Evolutionary conservation across 2,329 filamentous ascomycete genomes (phyloP), one percentile per base, ranked within the genome.

Genomic region (Colletotrichum orchidophilum): DNA sequence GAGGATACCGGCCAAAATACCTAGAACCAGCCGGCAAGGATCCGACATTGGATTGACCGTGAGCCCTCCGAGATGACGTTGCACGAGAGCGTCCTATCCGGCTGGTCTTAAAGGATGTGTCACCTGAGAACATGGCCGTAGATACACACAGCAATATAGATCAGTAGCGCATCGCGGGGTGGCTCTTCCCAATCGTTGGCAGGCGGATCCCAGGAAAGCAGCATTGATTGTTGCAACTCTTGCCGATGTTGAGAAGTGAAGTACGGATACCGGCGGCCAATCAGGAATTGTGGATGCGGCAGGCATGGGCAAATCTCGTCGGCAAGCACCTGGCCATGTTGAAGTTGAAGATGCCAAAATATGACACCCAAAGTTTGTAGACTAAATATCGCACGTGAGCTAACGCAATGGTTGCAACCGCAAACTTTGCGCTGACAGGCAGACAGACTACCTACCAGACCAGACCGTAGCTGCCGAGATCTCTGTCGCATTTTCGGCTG

Each of bases 381-480:
- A 52, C 29, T 52, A 29, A 29, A 35, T 13, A 26, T 31, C 46
- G 31, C 59, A 60, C 24, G 39, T 46, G 18, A 60, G 33, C 18
- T n/a, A 46, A 7, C 39, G 21, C 39, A 46, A n/a, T 46, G 39
- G 39, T n/a, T 8, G 39, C 39, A 18, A 11, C 39, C 18, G 39
- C 39, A 11, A 46, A 46, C 39, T 46, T 46, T 46, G 39, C 7
- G 18, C 18, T 18, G 39, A 46, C 18, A 42, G 15, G 13, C 18
- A 15, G 13, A 15, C 1, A n/a, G 39, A 46, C 39, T n/a, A 9
- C 39, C 39, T 18, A n/a, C 39, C 15, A n/a, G 26, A 27, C 26
- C 57, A 60, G 11, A 27, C 26, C 39, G 39, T 60, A 62, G 59
- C 52, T 71, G 64, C 64, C 69, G 69, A 71, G 46, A 63, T 69